These are phyloP conservation scores for Phytopythium oedochilum DNA, from an alignment of 352 stramenopile species.

Conservation along the genomic window DNA sequence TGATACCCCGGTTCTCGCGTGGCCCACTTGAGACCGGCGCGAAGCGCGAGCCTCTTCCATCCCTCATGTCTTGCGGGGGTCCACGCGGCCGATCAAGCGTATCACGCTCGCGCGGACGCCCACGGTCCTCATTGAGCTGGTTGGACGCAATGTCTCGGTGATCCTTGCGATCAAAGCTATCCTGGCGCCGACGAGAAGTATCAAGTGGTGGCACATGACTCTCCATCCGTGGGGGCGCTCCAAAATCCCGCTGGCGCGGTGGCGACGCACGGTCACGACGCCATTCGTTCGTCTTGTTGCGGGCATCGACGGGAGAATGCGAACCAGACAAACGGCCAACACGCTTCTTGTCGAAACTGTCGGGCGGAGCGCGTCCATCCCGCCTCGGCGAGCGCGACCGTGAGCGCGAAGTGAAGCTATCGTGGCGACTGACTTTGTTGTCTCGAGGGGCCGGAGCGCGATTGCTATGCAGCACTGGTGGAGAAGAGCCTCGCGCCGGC, in stretches of 20 bases:
- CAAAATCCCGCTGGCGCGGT: slow-evolving; percentile 5
- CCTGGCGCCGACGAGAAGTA: slow-evolving; percentile 14
- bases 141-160: slow-evolving; percentile 9
- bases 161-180: slow-evolving; percentile 12
- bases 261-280: slow-evolving; percentile 13
- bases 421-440: slow-evolving; percentile 12
- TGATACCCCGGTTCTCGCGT: not conserved
- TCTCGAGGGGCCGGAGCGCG: not conserved
- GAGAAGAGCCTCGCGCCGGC: not conserved
- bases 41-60: slow-evolving; percentile 14
- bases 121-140: slow-evolving; percentile 21
- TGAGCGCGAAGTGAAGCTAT: slow-evolving; percentile 21
- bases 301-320: slow-evolving; percentile 18
- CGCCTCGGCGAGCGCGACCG: slow-evolving; percentile 20
- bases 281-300: slow-evolving; percentile 11
- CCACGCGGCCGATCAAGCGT: slow-evolving; percentile 10
- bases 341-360: slow-evolving; percentile 12
- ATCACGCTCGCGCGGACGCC: slow-evolving; percentile 24
- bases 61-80: slow-evolving; percentile 10
- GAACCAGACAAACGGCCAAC: slow-evolving; percentile 20
- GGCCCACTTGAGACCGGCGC: slow-evolving; percentile 11
- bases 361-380: slow-evolving; percentile 5
- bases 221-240: not conserved
- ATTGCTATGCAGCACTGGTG: slow-evolving; percentile 1
- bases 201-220: slow-evolving; percentile 6